Conservation (phyloP, 78 protist genomes). For the Cavenderia fasciculata region DNA sequence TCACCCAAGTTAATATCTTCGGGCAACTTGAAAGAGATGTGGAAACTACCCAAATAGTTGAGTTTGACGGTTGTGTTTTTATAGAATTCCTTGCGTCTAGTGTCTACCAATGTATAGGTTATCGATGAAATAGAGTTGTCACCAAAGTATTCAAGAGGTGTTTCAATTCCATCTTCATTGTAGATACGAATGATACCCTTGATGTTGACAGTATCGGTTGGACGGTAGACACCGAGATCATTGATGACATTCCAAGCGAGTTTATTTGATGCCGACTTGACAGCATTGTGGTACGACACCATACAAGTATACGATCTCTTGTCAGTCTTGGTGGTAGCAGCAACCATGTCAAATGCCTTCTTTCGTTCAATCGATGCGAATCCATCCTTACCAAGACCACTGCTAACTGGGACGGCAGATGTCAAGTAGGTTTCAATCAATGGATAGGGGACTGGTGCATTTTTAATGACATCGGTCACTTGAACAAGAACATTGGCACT, state of each 20-base stretch:
- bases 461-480: neutral
- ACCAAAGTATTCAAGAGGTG: neutral
- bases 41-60: slow-evolving; percentile 7
- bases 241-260: neutral
- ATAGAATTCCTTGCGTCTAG: neutral
- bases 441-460: neutral
- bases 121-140: neutral
- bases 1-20: slow-evolving; percentile 12
- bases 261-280: neutral
- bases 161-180: neutral
- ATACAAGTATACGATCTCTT: neutral
- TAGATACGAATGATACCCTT: neutral
- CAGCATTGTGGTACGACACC: neutral
- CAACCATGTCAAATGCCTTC: neutral
- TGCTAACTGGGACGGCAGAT: neutral
- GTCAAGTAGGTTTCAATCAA: neutral
- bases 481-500: neutral
- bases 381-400: neutral
- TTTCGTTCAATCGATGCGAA: neutral
- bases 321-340: neutral
- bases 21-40: neutral
- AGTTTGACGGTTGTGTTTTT: neutral
- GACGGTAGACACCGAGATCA: neutral
- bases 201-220: slow-evolving; percentile 32
- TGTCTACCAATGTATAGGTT: neutral